These are phyloP conservation scores for Carex pumila DNA, from an alignment of 176 grass and related monocot species.

Conservation along the genomic window DNA sequence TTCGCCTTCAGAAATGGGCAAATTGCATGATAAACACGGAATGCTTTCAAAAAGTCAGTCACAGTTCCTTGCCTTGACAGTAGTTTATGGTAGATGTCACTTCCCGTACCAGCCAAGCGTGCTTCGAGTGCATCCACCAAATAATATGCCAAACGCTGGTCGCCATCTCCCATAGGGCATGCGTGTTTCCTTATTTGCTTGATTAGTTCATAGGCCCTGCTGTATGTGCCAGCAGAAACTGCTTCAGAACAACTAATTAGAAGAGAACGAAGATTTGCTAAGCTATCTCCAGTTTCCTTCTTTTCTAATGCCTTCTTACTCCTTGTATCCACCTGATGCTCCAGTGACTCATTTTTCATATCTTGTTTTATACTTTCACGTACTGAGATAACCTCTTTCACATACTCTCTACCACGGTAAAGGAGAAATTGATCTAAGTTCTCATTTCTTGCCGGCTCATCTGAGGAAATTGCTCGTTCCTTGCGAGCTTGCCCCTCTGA, in stretches of 20 bases:
- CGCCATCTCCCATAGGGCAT: conserved; percentile 32
- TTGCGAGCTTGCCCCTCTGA: conserved; percentile 33
- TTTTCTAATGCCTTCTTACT: conserved; percentile 3
- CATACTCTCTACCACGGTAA: background rate
- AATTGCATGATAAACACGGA: too few species aligned
- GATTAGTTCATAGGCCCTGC: conserved; percentile 28
- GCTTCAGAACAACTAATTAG: conserved; percentile 48
- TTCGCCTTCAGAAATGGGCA: too few species aligned
- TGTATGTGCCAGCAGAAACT: conserved; percentile 11
- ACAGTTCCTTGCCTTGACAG: too few species aligned
- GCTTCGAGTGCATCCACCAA: background rate
- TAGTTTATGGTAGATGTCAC: background rate
- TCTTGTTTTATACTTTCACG: conserved; percentile 26
- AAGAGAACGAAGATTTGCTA: conserved; percentile 35
- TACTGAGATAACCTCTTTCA: conserved; percentile 4
- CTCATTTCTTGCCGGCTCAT: conserved; percentile 30
- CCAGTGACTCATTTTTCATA: background rate
- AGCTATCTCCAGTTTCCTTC: conserved; percentile 12
- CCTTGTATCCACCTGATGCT: background rate
- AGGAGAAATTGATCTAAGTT: conserved; percentile 47
- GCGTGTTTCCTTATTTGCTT: conserved; percentile 44
- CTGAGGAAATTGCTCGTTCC: conserved; percentile 27
- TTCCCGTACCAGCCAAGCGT: background rate
- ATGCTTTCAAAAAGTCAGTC: too few species aligned
- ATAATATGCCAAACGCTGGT: too few species aligned